These are phyloP conservation scores for Furcasterigmium furcatum DNA, from an alignment of 2,329 filamentous ascomycete genomes.

Conservation along the genomic window DNA sequence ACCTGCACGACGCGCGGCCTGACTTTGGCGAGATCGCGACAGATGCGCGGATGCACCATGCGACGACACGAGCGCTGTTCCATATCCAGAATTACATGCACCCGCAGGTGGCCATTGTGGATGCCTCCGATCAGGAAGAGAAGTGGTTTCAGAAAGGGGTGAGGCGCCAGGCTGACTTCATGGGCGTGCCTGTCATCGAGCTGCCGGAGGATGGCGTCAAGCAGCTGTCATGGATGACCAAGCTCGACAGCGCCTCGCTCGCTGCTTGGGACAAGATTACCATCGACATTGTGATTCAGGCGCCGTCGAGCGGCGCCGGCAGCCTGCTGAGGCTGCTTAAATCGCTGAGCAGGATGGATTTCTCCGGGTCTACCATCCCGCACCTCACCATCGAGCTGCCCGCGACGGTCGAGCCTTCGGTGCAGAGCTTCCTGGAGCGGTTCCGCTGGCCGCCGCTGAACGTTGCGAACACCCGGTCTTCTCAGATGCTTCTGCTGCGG, in stretches of 20 bases:
- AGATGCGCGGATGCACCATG: constrained; percentile 64
- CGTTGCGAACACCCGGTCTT: constrained; percentile 26
- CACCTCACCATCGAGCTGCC: constrained; percentile 85
- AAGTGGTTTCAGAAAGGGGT: constrained; percentile 62
- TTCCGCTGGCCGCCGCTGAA: constrained; percentile 65
- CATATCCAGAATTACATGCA: constrained; percentile 73
- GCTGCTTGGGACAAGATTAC: constrained; percentile 73
- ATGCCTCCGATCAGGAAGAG: constrained; percentile 66
- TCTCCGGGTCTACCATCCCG: constrained; percentile 64
- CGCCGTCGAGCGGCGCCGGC: constrained; percentile 66
- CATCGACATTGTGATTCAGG: constrained; percentile 83
- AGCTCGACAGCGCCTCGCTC: constrained; percentile 71
- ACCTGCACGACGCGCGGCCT: constrained; percentile 69
- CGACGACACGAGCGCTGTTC: constrained; percentile 61
- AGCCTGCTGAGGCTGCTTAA: constrained; percentile 72
- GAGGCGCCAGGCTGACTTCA: constrained; percentile 46
- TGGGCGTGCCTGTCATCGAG: constrained; percentile 66
- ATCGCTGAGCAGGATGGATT: constrained; percentile 74
- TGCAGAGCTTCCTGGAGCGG: constrained; percentile 57
- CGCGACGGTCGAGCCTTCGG: constrained; percentile 60
- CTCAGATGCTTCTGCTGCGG: constrained; percentile 62
- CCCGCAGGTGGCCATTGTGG: constrained; percentile 73
- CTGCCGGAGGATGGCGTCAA: constrained; percentile 63
- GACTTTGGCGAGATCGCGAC: constrained; percentile 70
- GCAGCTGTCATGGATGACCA: constrained; percentile 72